Percentiles rank a stretch among this genome's conserved stretches.
phyloP scores from a whole-genome alignment of 1,284 basidiomycete genomes.

The Caloboletus firmus region DNA sequence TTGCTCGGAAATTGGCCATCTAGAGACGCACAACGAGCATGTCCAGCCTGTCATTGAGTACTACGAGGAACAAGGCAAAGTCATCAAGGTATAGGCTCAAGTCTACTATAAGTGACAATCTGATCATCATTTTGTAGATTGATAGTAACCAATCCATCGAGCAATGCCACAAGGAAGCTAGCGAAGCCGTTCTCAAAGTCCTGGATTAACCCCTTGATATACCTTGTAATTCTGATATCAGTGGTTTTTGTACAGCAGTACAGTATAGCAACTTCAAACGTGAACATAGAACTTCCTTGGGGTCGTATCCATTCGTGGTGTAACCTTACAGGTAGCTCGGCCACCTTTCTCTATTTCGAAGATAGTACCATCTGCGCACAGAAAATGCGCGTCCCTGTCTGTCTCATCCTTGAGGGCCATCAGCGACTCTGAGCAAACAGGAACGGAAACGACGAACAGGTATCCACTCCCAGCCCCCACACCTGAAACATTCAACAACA shows the following conservation, averaged over 20 bases:
- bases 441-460: slow-evolving; percentile 55
- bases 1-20: slow-evolving; percentile 4
- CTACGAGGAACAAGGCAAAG: slow-evolving; percentile 72
- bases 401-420: slow-evolving; percentile 45
- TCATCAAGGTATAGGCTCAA: slow-evolving; percentile 51
- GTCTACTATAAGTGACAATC: neutral
- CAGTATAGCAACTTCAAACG: slow-evolving; percentile 20
- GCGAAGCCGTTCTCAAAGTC: slow-evolving; percentile 51
- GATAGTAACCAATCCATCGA: slow-evolving; percentile 76
- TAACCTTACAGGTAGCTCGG: slow-evolving; percentile 49
- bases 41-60: slow-evolving; percentile 97
- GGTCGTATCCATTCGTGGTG: slow-evolving; percentile 32
- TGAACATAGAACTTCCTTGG: slow-evolving; percentile 49
- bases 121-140: slow-evolving; percentile 50
- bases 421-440: slow-evolving; percentile 10
- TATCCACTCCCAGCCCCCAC: slow-evolving; percentile 81
- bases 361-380: slow-evolving; percentile 77
- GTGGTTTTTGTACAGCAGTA: slow-evolving; percentile 13
- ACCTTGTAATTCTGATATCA: slow-evolving; percentile 11
- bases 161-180: slow-evolving; percentile 67
- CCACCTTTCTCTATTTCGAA: slow-evolving; percentile 57
- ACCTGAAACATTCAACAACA: slow-evolving; percentile 82
- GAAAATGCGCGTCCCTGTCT: slow-evolving; percentile 59
- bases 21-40: slow-evolving; percentile 87
- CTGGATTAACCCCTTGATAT: slow-evolving; percentile 32